Conservation (phyloP, 441 rosid species). For the Cnidoscolus chayamansa region DNA sequence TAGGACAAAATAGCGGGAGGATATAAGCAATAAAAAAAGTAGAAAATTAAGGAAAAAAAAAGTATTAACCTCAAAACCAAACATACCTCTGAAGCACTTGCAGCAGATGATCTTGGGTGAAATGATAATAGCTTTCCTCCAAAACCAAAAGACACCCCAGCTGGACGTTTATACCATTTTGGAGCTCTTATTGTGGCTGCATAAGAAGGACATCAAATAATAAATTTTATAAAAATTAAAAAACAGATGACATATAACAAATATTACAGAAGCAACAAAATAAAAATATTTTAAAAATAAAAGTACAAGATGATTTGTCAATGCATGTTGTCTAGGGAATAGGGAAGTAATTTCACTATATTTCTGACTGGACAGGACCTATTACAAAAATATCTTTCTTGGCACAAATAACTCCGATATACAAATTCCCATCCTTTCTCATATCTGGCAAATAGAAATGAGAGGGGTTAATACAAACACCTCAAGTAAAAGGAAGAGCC, state of each 20-base stretch:
- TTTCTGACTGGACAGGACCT: no score
- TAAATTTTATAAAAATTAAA: conserved; percentile 1
- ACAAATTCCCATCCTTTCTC: no score
- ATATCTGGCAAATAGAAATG: no score
- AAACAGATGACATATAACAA: background rate
- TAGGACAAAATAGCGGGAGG: conserved; percentile 32
- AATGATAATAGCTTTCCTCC: conserved; percentile 98
- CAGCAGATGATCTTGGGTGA: conserved; percentile 44
- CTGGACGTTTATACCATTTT: conserved; percentile 94
- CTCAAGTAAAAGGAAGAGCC: no score
- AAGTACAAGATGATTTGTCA: no score
- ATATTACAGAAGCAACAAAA: background rate
- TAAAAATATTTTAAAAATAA: background rate
- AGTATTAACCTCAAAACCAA: conserved; percentile 1
- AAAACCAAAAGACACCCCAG: conserved; percentile 96
- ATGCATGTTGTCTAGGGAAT: no score
- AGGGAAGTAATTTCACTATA: no score
- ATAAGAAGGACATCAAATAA: background rate
- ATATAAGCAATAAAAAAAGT: conserved; percentile 5
- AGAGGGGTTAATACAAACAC: no score
- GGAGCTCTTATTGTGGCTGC: conserved; percentile 84
- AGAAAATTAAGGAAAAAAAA: conserved; percentile 8
- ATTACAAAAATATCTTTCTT: no score
- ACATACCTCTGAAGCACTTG: conserved; percentile 72
- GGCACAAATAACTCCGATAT: no score